Evolutionary conservation across 2,329 filamentous ascomycete species (phyloP).

Genomic region (Neobulgaria alba): DNA sequence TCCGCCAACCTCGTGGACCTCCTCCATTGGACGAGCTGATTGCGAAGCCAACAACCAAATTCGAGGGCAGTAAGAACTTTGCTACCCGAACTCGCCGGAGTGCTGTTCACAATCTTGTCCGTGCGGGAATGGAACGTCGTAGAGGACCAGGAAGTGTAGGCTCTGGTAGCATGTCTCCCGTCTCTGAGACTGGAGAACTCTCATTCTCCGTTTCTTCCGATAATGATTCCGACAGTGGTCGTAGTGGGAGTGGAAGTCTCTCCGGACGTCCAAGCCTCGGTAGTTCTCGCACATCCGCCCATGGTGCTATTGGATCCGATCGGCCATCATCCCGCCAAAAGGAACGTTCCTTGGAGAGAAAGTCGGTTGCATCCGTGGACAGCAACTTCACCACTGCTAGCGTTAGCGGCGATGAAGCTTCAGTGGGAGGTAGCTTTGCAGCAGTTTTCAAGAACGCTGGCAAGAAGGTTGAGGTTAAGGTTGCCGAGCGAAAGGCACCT

Average conservation of each 20-base stretch:
- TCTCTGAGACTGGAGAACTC: constrained; percentile 68
- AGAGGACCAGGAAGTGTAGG: constrained; percentile 56
- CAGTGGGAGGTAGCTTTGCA: constrained; percentile 54
- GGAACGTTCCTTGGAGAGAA: constrained; percentile 46
- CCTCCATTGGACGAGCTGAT: constrained; percentile 86
- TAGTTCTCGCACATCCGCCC: constrained; percentile 69
- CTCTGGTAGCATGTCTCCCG: constrained; percentile 78
- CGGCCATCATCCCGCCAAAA: constrained; percentile 66
- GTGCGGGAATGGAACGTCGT: constrained; percentile 79
- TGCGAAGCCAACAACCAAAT: constrained; percentile 80
- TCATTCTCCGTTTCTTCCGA: constrained; percentile 59
- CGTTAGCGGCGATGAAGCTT: constrained; percentile 53
- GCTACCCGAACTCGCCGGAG: constrained; percentile 83
- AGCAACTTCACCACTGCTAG: constrained; percentile 53
- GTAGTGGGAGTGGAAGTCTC: constrained; percentile 70
- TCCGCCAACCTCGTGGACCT: constrained; percentile 86
- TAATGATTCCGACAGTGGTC: constrained; percentile 61
- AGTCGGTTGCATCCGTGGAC: constrained; percentile 34
- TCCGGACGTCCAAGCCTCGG: constrained; percentile 60
- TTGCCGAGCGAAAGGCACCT: constrained; percentile 69
- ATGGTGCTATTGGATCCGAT: constrained; percentile 81
- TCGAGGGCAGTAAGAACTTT: constrained; percentile 98
- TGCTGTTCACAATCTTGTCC: constrained; percentile 84
- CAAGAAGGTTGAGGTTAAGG: constrained; percentile 46
- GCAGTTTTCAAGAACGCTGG: constrained; percentile 55